Percentiles rank a stretch among this genome's conserved stretches.
Conservation (phyloP, 1,139 yeast genomes). For the Candida sanyaensis region DNA sequence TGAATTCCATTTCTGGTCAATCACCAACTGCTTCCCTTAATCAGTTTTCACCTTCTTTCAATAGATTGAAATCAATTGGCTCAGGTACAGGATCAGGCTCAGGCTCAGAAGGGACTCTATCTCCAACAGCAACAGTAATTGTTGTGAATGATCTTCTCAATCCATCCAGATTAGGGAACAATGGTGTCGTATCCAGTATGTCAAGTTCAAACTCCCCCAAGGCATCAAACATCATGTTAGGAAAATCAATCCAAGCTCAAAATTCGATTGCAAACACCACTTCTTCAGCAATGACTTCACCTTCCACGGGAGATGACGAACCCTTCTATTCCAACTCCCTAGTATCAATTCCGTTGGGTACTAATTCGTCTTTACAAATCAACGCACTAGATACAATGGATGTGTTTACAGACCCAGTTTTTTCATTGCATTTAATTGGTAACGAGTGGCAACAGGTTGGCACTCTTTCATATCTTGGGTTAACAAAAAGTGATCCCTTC, state of each 20-base stretch:
- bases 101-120: slow-evolving; percentile 1
- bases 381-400: slow-evolving; percentile 38
- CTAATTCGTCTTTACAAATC: slow-evolving; percentile 37
- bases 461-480: slow-evolving; percentile 42
- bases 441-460: slow-evolving; percentile 45
- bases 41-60: slow-evolving; percentile 6
- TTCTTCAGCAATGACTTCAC: slow-evolving; percentile 1
- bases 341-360: slow-evolving; percentile 39
- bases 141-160: slow-evolving; percentile 1
- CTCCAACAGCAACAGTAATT: slow-evolving; percentile 6
- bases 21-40: slow-evolving; percentile 6
- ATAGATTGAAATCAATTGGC: slow-evolving; percentile 6
- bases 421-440: slow-evolving; percentile 41
- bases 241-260: neutral
- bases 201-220: neutral
- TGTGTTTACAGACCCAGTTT: slow-evolving; percentile 39
- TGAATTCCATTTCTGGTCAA: neutral
- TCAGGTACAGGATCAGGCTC: neutral
- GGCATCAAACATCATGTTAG: neutral
- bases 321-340: slow-evolving; percentile 16
- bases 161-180: neutral
- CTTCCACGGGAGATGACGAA: slow-evolving; percentile 15
- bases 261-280: neutral
- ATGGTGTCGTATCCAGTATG: neutral
- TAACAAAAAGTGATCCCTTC: slow-evolving; percentile 46